Evolutionary conservation across 176 grass and related monocot genomes (phyloP).

Genomic region (Aegilops tauschii): DNA sequence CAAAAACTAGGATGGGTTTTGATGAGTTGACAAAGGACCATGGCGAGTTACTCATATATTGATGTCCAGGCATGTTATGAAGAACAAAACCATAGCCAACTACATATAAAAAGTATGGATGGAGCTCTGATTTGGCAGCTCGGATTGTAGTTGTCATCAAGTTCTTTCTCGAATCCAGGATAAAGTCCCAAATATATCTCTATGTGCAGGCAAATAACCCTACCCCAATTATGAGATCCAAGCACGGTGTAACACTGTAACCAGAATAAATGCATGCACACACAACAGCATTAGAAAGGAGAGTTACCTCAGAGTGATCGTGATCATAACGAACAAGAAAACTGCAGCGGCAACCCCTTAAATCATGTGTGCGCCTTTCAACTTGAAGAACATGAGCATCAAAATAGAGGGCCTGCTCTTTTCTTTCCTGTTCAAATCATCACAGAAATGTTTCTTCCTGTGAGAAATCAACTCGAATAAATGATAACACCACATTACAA

Average conservation of each 20-base stretch:
- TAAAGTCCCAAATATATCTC: not conserved
- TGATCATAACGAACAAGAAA: slow-evolving; percentile 82
- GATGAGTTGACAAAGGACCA: not conserved
- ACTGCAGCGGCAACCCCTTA: slow-evolving; percentile 77
- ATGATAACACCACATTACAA: not conserved
- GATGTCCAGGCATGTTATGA: not conserved
- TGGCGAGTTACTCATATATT: not conserved
- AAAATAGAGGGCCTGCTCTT: slow-evolving; percentile 89
- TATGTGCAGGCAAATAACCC: not conserved
- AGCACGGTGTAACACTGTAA: not conserved
- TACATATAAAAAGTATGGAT: not conserved
- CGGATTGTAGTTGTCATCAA: not conserved
- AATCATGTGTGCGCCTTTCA: slow-evolving; percentile 82
- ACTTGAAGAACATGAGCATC: slow-evolving; percentile 79
- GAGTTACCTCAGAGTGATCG: slow-evolving; percentile 70
- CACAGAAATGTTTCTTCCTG: not conserved
- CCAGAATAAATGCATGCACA: not conserved
- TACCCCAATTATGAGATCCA: not conserved
- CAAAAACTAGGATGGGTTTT: not conserved
- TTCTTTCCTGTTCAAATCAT: slow-evolving; percentile 55
- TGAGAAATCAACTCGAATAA: not conserved
- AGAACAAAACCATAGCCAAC: not conserved
- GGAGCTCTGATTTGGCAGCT: not conserved
- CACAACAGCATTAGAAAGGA: not conserved
- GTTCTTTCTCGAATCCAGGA: not conserved